Evolutionary conservation across 2,329 filamentous ascomycete species (phyloP).

Genomic region (Colletotrichum graminicola): DNA sequence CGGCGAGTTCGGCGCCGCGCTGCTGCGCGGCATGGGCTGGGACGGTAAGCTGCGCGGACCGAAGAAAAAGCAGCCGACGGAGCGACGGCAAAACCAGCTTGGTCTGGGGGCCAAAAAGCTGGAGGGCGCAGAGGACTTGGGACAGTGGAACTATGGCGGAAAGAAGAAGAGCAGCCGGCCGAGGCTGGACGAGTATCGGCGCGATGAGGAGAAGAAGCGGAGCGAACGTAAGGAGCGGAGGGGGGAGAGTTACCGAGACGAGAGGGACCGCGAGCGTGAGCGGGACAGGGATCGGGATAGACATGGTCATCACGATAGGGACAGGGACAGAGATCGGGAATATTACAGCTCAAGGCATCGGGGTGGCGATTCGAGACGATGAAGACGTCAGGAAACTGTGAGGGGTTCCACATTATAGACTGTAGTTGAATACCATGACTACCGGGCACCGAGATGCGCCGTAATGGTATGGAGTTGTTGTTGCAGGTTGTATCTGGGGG

Average conservation of each 20-base stretch:
- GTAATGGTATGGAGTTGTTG: no score
- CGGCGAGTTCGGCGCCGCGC: conserved; percentile 91
- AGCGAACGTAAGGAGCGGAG: conserved; percentile 52
- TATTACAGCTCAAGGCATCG: conserved; percentile 36
- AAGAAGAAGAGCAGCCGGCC: conserved; percentile 59
- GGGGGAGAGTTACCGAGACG: conserved; percentile 54
- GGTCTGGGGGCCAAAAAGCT: conserved; percentile 91
- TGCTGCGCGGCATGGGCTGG: conserved; percentile 96
- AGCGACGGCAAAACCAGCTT: conserved; percentile 82
- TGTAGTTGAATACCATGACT: neutral
- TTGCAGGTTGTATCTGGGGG: neutral
- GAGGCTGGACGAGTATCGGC: conserved; percentile 63
- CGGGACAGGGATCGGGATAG: conserved; percentile 46
- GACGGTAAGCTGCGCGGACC: conserved; percentile 73
- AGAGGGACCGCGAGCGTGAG: conserved; percentile 55
- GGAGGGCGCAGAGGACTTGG: conserved; percentile 78
- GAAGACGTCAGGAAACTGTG: neutral
- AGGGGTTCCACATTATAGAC: neutral
- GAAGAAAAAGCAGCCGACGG: conserved; percentile 71
- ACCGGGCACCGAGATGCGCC: neutral
- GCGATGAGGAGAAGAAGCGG: conserved; percentile 52
- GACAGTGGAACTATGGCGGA: conserved; percentile 81
- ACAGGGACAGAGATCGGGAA: conserved; percentile 38
- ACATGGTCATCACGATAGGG: conserved; percentile 49
- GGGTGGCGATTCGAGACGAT: conserved; percentile 35